Evolutionary conservation across 345 rosid genomes (phyloP), one percentile per base, ranked within the genome.

Genomic region (Carallia brachiata): DNA sequence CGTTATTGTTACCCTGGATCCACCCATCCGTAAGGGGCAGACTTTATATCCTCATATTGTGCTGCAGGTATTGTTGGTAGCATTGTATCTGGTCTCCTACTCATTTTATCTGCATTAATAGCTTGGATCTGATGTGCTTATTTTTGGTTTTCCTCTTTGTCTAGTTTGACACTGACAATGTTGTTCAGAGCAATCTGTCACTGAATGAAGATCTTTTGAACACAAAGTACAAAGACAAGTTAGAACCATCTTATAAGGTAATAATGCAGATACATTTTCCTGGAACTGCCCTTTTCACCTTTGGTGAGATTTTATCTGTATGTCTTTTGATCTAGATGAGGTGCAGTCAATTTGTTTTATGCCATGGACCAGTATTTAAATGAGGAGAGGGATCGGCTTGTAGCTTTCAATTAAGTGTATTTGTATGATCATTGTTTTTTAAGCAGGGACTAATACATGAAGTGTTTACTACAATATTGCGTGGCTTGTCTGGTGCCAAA

Each of bases 21-120:
- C 99, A 54, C 99, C 97, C 32, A 95, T 95, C 67, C 93, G 96
- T 36, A 95, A 92, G 80, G 99, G 97, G 67, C 93, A 92, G 83
- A 95, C 99, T 27, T 61, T 95, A 82, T 92, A 92, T 62, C 97
- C 97, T 1, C 97, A 92, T 77, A 86, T 92, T 54, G 99, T 95
- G 68, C 77, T 90, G 86, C 97, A 90, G 97, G 99, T 92, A 84
- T 74, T 39, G 6, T 32, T 65, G 53, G 23, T 68, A 39, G 37
- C 40, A 12, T 69, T 68, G 36, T 31, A 52, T 48, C 59, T 23
- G 23, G 23, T 23, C 23, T 23, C 23, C 23, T 23, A 23, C 23
- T 23, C 23, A 23, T 30, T 40, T 52, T n/a, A 44, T 66, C 34
- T 66, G 53, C 53, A 13, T 9, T 36, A 1, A 55, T 66, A 48